Percentiles rank a stretch among this genome's conserved stretches.
Evolutionary conservation across 768 basidiomycete species (phyloP).

Genomic region (Macrocybe gigantea): DNA sequence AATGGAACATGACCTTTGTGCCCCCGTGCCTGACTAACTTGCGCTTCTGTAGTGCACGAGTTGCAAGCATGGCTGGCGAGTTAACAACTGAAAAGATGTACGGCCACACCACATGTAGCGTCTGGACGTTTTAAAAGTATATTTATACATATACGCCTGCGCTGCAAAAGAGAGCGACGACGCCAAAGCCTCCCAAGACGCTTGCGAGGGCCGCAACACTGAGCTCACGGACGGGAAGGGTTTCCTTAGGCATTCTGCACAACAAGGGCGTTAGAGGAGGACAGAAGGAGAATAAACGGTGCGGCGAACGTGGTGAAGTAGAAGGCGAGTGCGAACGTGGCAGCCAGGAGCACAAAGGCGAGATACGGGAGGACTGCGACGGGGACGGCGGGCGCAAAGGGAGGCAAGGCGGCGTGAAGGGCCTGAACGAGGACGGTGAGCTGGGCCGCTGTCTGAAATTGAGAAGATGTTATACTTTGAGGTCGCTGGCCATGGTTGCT

Average conservation of each 20-base stretch:
- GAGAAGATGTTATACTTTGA: not conserved
- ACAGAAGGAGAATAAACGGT: slow-evolving; percentile 4
- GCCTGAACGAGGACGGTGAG: slow-evolving; percentile 33
- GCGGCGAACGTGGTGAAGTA: slow-evolving; percentile 79
- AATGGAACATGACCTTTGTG: slow-evolving; percentile 20
- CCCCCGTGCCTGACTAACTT: slow-evolving; percentile 9
- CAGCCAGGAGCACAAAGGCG: slow-evolving; percentile 64
- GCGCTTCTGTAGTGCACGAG: slow-evolving; percentile 49
- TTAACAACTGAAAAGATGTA: slow-evolving; percentile 56
- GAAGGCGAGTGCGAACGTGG: slow-evolving; percentile 83
- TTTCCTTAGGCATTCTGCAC: slow-evolving; percentile 70
- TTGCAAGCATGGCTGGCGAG: slow-evolving; percentile 78
- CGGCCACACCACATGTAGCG: not conserved
- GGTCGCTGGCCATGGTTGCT: slow-evolving; percentile 32
- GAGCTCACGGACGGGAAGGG: slow-evolving; percentile 56
- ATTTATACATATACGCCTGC: slow-evolving; percentile 77
- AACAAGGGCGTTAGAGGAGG: slow-evolving; percentile 6
- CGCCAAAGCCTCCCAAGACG: slow-evolving; percentile 79
- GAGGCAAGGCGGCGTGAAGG: slow-evolving; percentile 58
- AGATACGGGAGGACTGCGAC: slow-evolving; percentile 64
- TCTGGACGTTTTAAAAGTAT: slow-evolving; percentile 7
- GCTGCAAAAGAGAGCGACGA: slow-evolving; percentile 85
- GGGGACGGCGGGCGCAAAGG: slow-evolving; percentile 70
- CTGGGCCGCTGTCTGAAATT: not conserved
- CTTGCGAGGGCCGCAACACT: slow-evolving; percentile 70